Conservation (phyloP, 331 rosid genomes). For the Pyracantha coccinea region DNA sequence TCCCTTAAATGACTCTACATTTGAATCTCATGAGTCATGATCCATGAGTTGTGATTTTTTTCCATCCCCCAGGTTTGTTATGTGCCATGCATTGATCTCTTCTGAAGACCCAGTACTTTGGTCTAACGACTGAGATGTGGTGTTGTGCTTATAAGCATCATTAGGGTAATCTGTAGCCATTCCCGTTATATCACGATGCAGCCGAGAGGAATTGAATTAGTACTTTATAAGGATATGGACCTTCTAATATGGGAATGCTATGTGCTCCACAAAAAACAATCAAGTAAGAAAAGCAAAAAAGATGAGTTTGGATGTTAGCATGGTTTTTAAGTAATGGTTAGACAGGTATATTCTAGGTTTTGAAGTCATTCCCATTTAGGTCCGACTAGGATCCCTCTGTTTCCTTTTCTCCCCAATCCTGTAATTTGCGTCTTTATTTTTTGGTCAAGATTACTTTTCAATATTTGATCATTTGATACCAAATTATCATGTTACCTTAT, state of each 20-base stretch:
- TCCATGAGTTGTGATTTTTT: not conserved
- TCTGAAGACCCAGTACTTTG: not conserved
- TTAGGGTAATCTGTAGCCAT: not conserved
- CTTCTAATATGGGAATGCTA: not conserved
- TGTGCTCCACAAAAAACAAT: not conserved
- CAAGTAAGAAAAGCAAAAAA: not conserved
- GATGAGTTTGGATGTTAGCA: not conserved
- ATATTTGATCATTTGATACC: constrained; percentile 7
- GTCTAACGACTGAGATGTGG: not conserved
- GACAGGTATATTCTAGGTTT: not conserved
- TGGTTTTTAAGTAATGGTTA: not conserved
- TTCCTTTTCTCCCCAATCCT: not conserved
- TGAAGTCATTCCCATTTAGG: not conserved
- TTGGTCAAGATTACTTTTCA: constrained; percentile 15
- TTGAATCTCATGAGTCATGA: not conserved
- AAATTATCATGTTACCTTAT: constrained; percentile 25
- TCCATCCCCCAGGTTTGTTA: not conserved
- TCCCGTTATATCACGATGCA: constrained; percentile 4
- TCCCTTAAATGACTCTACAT: not conserved
- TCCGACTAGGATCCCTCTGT: not conserved
- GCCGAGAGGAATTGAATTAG: not conserved
- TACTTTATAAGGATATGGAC: not conserved
- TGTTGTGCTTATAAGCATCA: not conserved
- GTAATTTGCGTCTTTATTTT: not conserved
- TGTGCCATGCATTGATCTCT: not conserved